Percentiles rank a stretch among this genome's conserved stretches.
Conservation (phyloP, 306 rosid species). For the Dicorynia guianensis region DNA sequence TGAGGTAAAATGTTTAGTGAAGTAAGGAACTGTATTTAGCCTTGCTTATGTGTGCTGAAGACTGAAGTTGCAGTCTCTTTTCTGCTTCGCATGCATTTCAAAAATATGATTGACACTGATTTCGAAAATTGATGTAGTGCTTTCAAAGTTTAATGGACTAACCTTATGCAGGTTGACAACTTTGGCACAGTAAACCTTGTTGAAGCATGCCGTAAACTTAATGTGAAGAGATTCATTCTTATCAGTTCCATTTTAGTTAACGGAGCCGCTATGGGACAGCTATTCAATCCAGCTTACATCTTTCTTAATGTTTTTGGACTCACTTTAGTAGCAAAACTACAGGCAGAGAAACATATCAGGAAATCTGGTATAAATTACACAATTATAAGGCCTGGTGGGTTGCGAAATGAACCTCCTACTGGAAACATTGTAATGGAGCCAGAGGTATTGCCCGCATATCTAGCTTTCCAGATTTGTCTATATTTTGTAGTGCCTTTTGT, state of each 20-base stretch:
- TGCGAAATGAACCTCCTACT: slow-evolving; percentile 86
- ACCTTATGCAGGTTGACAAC: slow-evolving; percentile 79
- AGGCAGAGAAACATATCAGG: slow-evolving; percentile 80
- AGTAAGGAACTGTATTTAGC: too few relatives aligned
- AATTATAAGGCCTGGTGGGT: slow-evolving; percentile 94
- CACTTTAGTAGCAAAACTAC: slow-evolving; percentile 90
- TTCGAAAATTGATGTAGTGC: too few relatives aligned
- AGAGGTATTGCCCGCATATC: slow-evolving; percentile 62
- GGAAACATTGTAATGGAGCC: slow-evolving; percentile 92
- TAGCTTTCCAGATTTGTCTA: slow-evolving; percentile 12
- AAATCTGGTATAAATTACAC: slow-evolving; percentile 96
- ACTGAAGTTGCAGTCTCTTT: too few relatives aligned
- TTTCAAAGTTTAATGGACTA: slow-evolving; percentile 22
- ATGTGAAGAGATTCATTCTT: slow-evolving; percentile 84
- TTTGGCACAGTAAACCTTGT: slow-evolving; percentile 91
- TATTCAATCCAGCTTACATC: slow-evolving; percentile 90
- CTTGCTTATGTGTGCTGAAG: too few relatives aligned
- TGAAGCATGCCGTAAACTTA: slow-evolving; percentile 83
- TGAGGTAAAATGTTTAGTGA: too few relatives aligned
- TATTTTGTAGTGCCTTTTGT: neutral
- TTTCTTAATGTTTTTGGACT: slow-evolving; percentile 91
- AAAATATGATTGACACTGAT: too few relatives aligned
- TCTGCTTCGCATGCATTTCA: too few relatives aligned
- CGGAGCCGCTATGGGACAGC: slow-evolving; percentile 97
- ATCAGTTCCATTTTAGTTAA: slow-evolving; percentile 93